Conservation (phyloP, 345 rosid genomes). For the Eucalyptus pauciflora region DNA sequence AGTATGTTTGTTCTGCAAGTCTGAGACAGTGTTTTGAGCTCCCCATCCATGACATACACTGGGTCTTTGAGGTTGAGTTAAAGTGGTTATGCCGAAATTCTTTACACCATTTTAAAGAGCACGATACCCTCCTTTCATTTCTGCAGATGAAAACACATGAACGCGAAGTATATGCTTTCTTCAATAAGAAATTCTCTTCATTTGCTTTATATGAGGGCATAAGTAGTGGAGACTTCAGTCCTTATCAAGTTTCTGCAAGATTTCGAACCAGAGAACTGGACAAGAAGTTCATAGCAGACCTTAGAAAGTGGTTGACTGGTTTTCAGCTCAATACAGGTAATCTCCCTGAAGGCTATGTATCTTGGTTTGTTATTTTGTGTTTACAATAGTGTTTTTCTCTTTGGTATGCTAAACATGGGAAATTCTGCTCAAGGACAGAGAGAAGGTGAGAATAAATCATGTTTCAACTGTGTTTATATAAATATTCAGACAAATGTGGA, state of each 20-base stretch:
- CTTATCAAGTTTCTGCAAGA: slow-evolving; percentile 50
- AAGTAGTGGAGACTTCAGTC: slow-evolving; percentile 20
- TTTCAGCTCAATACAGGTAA: slow-evolving; percentile 31
- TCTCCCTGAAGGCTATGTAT: not conserved
- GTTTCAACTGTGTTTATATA: not conserved
- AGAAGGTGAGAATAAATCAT: not conserved
- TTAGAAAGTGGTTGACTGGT: slow-evolving; percentile 34
- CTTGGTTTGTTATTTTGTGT: not conserved
- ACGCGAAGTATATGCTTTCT: slow-evolving; percentile 38
- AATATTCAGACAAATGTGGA: not conserved
- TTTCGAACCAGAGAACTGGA: slow-evolving; percentile 32
- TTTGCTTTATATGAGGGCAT: slow-evolving; percentile 52
- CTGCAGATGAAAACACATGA: slow-evolving; percentile 38
- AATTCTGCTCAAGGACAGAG: not conserved
- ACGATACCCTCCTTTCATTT: not conserved
- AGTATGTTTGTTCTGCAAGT: not conserved
- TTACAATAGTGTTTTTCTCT: not conserved
- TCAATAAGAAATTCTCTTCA: slow-evolving; percentile 43
- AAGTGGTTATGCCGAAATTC: not conserved
- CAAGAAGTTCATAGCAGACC: slow-evolving; percentile 21
- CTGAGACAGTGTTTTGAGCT: not conserved
- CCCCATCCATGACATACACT: not conserved
- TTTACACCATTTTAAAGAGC: not conserved
- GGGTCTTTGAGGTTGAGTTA: not conserved
- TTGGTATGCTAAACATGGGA: not conserved